Conservation (phyloP, 192 early-diverging fungal species). For the Backusella australiensis region DNA sequence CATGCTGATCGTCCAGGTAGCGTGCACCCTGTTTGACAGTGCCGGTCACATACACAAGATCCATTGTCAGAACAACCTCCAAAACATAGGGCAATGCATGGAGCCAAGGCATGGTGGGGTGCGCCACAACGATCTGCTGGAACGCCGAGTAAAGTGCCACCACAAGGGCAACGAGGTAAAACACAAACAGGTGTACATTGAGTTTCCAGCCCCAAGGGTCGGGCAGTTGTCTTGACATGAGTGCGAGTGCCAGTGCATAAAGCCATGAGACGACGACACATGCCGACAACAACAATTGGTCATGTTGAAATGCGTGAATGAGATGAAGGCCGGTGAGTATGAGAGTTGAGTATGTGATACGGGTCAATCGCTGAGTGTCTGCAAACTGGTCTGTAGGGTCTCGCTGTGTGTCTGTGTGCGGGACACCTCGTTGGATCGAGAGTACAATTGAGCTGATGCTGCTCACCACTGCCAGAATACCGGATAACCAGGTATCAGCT, state of each 20-base stretch:
- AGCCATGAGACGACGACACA: constrained; percentile 17
- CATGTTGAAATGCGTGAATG: background rate
- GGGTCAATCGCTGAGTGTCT: background rate
- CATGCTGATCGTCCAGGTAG: constrained; percentile 13
- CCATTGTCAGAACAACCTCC: background rate
- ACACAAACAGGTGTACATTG: constrained; percentile 28
- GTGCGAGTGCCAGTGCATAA: constrained; percentile 13
- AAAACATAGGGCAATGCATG: background rate
- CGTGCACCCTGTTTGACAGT: constrained; percentile 12
- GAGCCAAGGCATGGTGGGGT: background rate
- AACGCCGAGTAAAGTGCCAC: background rate
- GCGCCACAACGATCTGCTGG: background rate
- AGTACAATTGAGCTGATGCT: background rate
- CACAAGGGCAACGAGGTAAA: background rate
- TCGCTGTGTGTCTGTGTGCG: background rate
- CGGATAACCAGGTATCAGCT: background rate
- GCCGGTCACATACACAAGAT: constrained; percentile 14
- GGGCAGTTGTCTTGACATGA: constrained; percentile 21
- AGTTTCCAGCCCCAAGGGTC: constrained; percentile 29
- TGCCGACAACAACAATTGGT: background rate
- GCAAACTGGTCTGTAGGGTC: background rate
- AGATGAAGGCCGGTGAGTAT: background rate
- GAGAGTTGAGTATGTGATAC: background rate
- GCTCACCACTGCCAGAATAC: background rate
- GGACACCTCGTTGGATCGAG: background rate